phyloP scores from a whole-genome alignment of 768 basidiomycete genomes.

The Xanthoconium purpureum region DNA sequence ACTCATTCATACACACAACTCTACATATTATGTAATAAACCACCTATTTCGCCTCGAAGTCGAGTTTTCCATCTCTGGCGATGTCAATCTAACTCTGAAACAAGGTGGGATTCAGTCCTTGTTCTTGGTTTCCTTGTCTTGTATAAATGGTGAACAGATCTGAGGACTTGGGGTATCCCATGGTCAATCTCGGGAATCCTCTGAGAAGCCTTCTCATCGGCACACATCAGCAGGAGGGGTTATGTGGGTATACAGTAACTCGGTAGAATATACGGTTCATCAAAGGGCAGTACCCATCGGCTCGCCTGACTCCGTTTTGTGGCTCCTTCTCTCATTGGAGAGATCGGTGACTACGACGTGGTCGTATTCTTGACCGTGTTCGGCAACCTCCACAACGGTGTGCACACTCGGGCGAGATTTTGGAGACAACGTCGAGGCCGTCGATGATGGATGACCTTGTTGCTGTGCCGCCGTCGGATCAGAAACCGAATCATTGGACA shows the following conservation, averaged over 20 bases:
- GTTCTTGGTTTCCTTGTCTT: background rate
- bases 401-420: conserved; percentile 17
- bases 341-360: conserved; percentile 2
- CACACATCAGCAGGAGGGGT: background rate
- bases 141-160: background rate
- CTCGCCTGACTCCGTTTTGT: conserved; percentile 16
- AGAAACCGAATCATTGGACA: conserved; percentile 22
- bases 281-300: conserved; percentile 31
- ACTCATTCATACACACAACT: background rate
- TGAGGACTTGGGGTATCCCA: background rate
- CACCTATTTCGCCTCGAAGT: background rate
- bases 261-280: conserved; percentile 1
- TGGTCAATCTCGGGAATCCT: background rate
- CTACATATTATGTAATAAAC: conserved; percentile 21
- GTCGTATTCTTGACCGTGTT: conserved; percentile 19
- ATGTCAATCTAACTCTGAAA: background rate
- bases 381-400: conserved; percentile 27
- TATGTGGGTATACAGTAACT: background rate
- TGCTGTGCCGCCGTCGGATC: conserved; percentile 8
- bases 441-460: background rate
- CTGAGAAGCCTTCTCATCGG: too few relatives aligned
- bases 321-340: conserved; percentile 6
- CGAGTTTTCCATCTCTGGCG: background rate
- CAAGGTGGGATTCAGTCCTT: background rate
- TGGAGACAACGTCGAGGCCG: conserved; percentile 11